These are phyloP conservation scores for Apophysomyces ossiformis DNA, from an alignment of 371 early-diverging fungal genomes.

Conservation along the genomic window DNA sequence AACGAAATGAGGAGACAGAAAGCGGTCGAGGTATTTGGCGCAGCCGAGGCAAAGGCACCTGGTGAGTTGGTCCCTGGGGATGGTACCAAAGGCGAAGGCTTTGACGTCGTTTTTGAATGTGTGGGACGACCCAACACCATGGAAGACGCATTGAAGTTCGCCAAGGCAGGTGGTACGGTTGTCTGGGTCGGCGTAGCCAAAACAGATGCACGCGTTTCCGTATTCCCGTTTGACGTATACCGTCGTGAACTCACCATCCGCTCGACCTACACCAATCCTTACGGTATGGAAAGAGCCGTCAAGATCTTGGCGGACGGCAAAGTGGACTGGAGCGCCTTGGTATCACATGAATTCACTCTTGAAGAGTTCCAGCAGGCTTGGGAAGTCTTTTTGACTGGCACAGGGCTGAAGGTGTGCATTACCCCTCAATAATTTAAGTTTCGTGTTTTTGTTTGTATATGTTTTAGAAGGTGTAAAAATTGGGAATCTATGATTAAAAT, in stretches of 20 bases:
- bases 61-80: conserved; percentile 42
- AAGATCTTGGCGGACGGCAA: conserved; percentile 50
- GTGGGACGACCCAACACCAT: conserved; percentile 58
- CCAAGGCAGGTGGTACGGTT: conserved; percentile 53
- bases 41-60: conserved; percentile 35
- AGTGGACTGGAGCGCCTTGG: conserved; percentile 48
- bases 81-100: conserved; percentile 49
- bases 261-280: conserved; percentile 63
- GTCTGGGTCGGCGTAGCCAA: conserved; percentile 66
- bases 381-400: conserved; percentile 50
- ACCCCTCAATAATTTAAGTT: conserved; percentile 27
- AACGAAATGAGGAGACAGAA: conserved; percentile 47
- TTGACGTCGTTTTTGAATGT: conserved; percentile 63
- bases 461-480: background rate
- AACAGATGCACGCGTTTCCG: conserved; percentile 46
- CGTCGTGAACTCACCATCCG: conserved; percentile 61
- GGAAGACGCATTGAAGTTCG: conserved; percentile 47
- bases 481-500: too few species aligned
- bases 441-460: background rate
- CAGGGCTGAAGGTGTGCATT: conserved; percentile 58
- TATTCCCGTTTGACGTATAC: conserved; percentile 60
- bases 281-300: conserved; percentile 61
- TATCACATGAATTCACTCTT: conserved; percentile 53
- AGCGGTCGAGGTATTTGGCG: conserved; percentile 47
- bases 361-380: conserved; percentile 58